A percentile compares a stretch with the other conserved stretches of the same genome.
These are phyloP conservation scores for Murraya koenigii DNA, from an alignment of 345 rosid species.

Conservation along the genomic window DNA sequence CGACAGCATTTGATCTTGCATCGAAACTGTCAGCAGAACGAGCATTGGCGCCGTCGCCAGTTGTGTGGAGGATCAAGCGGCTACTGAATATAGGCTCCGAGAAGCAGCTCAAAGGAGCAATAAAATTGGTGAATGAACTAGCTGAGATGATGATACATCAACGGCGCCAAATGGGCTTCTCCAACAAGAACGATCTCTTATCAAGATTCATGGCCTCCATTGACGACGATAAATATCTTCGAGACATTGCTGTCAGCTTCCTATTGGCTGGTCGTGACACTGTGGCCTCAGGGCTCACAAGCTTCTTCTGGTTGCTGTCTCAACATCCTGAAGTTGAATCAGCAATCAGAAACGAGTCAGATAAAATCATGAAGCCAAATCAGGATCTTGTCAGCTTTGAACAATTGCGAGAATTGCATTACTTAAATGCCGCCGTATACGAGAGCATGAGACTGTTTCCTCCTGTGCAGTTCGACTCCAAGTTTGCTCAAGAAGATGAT, in stretches of 20 bases:
- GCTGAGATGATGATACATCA: constrained; percentile 49
- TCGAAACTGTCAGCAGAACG: constrained; percentile 60
- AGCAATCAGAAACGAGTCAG: constrained; percentile 31
- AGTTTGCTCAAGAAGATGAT: constrained; percentile 43
- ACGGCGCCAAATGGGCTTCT: constrained; percentile 35
- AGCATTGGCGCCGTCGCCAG: constrained; percentile 44
- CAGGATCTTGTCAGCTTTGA: constrained; percentile 31
- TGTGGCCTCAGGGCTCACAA: constrained; percentile 50
- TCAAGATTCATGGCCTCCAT: constrained; percentile 60
- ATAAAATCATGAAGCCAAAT: constrained; percentile 26
- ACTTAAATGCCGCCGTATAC: constrained; percentile 38
- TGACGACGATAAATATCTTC: constrained; percentile 37
- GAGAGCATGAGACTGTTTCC: constrained; percentile 59
- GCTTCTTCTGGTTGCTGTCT: constrained; percentile 48
- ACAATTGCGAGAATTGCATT: constrained; percentile 33
- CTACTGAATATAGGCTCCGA: constrained; percentile 56
- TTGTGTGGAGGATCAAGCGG: constrained; percentile 60
- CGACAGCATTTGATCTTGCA: constrained; percentile 58
- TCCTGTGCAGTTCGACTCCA: constrained; percentile 58
- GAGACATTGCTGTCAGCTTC: constrained; percentile 71
- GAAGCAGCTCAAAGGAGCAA: constrained; percentile 49
- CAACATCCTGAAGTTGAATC: constrained; percentile 33
- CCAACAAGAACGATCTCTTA: constrained; percentile 45
- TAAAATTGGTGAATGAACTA: constrained; percentile 36
- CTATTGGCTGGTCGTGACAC: constrained; percentile 59